Evolutionary conservation across 2,329 filamentous ascomycete genomes (phyloP).

Genomic region (Blastomyces parvus): DNA sequence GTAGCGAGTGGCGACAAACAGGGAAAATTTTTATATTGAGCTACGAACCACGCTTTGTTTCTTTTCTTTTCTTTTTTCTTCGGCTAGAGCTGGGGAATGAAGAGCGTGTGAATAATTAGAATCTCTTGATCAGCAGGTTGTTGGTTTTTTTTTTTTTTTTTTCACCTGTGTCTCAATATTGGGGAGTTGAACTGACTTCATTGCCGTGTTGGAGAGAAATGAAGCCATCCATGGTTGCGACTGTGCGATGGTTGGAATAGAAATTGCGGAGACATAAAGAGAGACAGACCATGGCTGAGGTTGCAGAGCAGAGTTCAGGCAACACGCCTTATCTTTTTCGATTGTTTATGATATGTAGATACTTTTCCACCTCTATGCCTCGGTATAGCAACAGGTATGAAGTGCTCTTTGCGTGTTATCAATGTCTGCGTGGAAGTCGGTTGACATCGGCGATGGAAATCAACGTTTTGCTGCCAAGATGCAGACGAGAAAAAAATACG

Average conservation of each 20-base stretch:
- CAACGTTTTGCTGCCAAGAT: background rate
- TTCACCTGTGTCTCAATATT: background rate
- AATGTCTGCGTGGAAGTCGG: background rate
- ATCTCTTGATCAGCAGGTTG: background rate
- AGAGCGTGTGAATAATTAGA: background rate
- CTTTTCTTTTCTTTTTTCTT: no score
- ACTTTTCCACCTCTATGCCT: no score
- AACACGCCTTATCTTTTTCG: no score
- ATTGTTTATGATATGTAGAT: background rate
- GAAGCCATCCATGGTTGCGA: no score
- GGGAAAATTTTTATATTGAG: background rate
- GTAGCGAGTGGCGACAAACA: background rate
- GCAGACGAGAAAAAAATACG: background rate
- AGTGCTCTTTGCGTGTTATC: no score
- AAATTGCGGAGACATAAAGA: background rate
- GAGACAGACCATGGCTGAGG: background rate
- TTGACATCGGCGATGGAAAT: background rate
- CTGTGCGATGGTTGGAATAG: no score
- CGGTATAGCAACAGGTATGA: no score
- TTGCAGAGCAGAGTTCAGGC: background rate
- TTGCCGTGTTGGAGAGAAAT: no score
- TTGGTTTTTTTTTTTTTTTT: background rate
- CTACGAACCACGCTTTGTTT: no score
- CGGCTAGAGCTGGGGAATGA: background rate
- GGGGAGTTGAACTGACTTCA: background rate